phyloP scores from a whole-genome alignment of 1,139 yeast genomes.

The Protomyces inundatus region DNA sequence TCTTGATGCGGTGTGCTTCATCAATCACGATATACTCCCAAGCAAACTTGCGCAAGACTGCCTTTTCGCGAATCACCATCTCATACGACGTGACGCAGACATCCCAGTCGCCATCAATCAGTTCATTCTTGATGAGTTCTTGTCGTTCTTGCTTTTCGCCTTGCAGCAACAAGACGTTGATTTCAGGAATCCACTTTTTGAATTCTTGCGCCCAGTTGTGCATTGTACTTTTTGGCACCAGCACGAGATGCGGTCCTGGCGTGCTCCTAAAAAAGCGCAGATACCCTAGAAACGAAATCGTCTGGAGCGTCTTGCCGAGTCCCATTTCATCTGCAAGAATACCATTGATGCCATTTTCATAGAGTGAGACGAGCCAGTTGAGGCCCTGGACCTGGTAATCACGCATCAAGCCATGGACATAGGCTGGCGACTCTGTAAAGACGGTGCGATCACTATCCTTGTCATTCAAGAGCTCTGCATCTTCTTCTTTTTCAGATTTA shows the following conservation, averaged over 20 bases:
- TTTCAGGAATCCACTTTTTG: constrained; percentile 94
- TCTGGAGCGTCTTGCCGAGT: constrained; percentile 93
- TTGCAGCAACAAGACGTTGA: constrained; percentile 73
- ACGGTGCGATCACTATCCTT: constrained; percentile 52
- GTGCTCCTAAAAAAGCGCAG: constrained; percentile 68
- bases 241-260: constrained; percentile 86
- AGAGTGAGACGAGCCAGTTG: constrained; percentile 92
- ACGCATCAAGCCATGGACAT: constrained; percentile 71
- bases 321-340: constrained; percentile 99
- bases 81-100: constrained; percentile 87
- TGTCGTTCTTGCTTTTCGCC: constrained; percentile 76
- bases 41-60: constrained; percentile 68
- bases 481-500: constrained; percentile 65
- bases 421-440: constrained; percentile 75
- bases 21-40: constrained; percentile 95
- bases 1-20: constrained; percentile 95
- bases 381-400: constrained; percentile 95
- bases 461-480: constrained; percentile 74
- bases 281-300: constrained; percentile 87
- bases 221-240: constrained; percentile 90
- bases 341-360: constrained; percentile 97
- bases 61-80: constrained; percentile 82
- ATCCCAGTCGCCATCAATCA: constrained; percentile 74
- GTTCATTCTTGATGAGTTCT: constrained; percentile 53
- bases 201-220: constrained; percentile 96